Evolutionary conservation across 306 rosid species (phyloP), one percentile per base, ranked within the genome.

Genomic region (Ormosia emarginata): DNA sequence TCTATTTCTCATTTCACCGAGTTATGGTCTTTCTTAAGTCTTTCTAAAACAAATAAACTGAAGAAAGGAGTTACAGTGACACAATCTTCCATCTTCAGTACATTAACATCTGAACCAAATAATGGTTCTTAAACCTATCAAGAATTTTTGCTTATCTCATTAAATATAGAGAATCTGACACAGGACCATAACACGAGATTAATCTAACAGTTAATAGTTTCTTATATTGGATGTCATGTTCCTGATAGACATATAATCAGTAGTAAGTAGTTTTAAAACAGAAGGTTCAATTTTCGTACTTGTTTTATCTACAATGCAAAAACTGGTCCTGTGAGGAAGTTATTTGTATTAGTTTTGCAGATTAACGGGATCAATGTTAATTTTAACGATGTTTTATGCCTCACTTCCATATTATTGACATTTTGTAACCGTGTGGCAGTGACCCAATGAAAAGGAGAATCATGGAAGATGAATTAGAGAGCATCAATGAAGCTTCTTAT

Each of bases 371-470:
- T 17, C 39, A 32, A 40, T 64, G 72, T 50, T 67, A 50, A 49
- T 15, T 59, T 52, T 13, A 67, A 84, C 52, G 32, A 47, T 59
- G 47, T 2, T 55, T 30, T 80, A 49, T 50, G 37, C 33, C 4
- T 33, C 7, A 34, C 57, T 50, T 3, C 18, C 6, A 24, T 67
- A 41, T 33, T 50, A 0, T 74, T 79, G 65, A 75, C 37, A 30
- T 40, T 71, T 82, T 83, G 47, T 55, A 40, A 50, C 57, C 82
- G 75, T 70, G 58, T 80, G 72, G 81, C 92, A 90, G 94, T 85
- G 93, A 87, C 52, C 88, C 88, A 82, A 71, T 87, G 83, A 83
- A 78, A 80, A 86, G 88, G 72, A 88, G 88, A 82, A 11, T 79
- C 77, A 84, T 84, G 88, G 75, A 80, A 83, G 93, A 88, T 50